These are phyloP conservation scores for Pachyrhizus erosus DNA, from an alignment of 306 rosid species.

Conservation along the genomic window DNA sequence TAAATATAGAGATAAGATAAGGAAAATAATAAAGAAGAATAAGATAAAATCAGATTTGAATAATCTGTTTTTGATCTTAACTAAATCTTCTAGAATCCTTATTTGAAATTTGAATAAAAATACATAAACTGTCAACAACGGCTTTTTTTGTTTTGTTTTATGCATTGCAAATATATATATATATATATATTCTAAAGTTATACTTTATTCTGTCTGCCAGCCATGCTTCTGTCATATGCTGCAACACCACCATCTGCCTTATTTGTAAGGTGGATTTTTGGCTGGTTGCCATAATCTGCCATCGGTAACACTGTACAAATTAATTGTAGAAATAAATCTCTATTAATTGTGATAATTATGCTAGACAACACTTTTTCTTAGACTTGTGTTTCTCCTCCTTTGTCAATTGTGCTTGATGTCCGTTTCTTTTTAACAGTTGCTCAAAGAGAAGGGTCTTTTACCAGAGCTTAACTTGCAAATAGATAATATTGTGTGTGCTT, in stretches of 20 bases:
- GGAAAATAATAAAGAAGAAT: no score
- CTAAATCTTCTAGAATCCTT: no score
- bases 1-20: no score
- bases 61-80: no score
- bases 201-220: neutral
- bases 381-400: neutral
- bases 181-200: no score
- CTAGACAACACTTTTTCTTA: neutral
- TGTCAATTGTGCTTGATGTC: neutral
- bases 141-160: no score
- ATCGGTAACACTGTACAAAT: neutral
- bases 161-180: no score
- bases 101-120: no score
- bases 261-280: neutral
- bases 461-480: conserved; percentile 71
- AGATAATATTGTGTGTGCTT: conserved; percentile 82
- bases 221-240: neutral
- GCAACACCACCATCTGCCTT: neutral
- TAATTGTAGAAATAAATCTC: neutral
- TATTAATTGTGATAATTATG: neutral
- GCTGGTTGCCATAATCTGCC: neutral
- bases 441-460: conserved; percentile 85
- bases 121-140: no score
- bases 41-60: no score
- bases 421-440: conserved; percentile 61